Evolutionary conservation across 75 land plant species (phyloP).

Genomic region (Adiantum capillusveneris): DNA sequence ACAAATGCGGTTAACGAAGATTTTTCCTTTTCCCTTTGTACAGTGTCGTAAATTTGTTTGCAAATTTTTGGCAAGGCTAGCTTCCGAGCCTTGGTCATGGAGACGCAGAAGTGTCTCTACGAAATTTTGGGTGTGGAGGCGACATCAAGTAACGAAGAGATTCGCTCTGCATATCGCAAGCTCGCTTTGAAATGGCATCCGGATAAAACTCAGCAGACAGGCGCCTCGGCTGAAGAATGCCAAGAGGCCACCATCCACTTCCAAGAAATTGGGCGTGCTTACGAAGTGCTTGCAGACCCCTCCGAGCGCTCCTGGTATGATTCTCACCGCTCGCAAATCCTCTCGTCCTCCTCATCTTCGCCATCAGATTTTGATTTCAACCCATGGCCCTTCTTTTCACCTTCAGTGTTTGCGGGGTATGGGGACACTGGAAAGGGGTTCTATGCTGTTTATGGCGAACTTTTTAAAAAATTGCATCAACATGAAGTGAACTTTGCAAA

Average conservation of each 20-base stretch:
- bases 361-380: conserved; percentile 33
- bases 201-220: conserved; percentile 57
- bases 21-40: too few species aligned
- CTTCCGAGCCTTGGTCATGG: too few species aligned
- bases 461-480: conserved; percentile 54
- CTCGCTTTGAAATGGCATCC: conserved; percentile 90
- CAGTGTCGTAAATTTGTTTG: too few species aligned
- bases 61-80: too few species aligned
- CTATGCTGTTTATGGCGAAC: conserved; percentile 66
- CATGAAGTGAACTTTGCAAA: conserved; percentile 52
- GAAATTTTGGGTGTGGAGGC: conserved; percentile 62
- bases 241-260: conserved; percentile 66
- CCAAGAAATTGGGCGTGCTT: conserved; percentile 75
- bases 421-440: conserved; percentile 64
- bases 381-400: conserved; percentile 71
- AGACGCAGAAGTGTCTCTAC: conserved; percentile 48
- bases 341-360: conserved; percentile 16
- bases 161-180: conserved; percentile 69
- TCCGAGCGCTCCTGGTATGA: conserved; percentile 87
- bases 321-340: conserved; percentile 84
- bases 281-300: conserved; percentile 85
- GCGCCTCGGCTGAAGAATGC: conserved; percentile 19
- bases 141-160: conserved; percentile 48
- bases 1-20: too few species aligned
- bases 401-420: conserved; percentile 59